phyloP scores from a whole-genome alignment of 768 basidiomycete species.

The Chalciporus piperatus region DNA sequence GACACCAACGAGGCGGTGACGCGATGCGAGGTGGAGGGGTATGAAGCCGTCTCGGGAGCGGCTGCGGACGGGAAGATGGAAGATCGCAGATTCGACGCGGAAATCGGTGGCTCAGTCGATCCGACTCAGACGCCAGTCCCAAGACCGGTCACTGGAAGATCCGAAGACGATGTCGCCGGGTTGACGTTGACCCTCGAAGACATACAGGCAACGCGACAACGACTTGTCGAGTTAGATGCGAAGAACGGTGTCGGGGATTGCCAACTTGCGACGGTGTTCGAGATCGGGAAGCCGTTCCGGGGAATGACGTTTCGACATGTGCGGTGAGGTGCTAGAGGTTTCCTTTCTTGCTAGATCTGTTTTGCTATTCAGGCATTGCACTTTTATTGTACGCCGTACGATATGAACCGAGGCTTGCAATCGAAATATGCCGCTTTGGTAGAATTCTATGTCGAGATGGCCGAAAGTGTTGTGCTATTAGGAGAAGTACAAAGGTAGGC shows the following conservation, averaged over 20 bases:
- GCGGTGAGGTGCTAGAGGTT: conserved; percentile 16
- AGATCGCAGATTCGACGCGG: background rate
- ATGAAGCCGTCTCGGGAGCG: background rate
- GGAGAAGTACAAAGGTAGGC: too few relatives aligned
- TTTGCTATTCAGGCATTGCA: too few relatives aligned
- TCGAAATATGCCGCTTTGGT: too few relatives aligned
- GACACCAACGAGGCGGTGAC: background rate
- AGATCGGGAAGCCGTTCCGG: conserved; percentile 18
- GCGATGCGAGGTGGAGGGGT: background rate
- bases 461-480: too few relatives aligned
- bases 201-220: conserved; percentile 13
- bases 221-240: conserved; percentile 8
- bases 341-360: too few relatives aligned
- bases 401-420: too few relatives aligned
- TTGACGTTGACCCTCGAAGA: conserved; percentile 20
- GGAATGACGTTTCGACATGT: conserved; percentile 24
- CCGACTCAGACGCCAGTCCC: background rate
- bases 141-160: background rate
- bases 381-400: too few relatives aligned
- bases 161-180: background rate
- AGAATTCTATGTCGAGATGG: too few relatives aligned
- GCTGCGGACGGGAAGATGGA: background rate
- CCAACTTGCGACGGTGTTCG: conserved; percentile 18
- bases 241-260: conserved; percentile 3
- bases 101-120: background rate